Evolutionary conservation across 2,329 filamentous ascomycete genomes (phyloP), one percentile per base, ranked within the genome.

Genomic region (Beauveria medogensis): DNA sequence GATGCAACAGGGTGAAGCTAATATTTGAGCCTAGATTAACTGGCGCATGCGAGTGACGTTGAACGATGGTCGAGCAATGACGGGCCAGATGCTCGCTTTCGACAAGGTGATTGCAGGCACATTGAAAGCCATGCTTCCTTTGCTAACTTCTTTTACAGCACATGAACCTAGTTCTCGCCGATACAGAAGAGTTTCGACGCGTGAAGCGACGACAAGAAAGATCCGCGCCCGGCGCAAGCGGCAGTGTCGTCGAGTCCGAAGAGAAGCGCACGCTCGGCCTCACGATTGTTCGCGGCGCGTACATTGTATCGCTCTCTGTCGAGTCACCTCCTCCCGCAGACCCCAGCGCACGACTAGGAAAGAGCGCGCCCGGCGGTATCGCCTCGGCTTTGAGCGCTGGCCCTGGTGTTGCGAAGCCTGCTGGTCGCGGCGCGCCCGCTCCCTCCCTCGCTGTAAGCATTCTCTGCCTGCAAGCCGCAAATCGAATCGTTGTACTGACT

Each of bases 111-210:
- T 68, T 62, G 10, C 57, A 16, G 20, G 34, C 68, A 69, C 10
- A 40, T 41, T 28, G 5, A 20, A 47, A 12, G 43, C 18, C 20
- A 68, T 52, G 10, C 10, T 37, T 7, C 44, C 57, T 48, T 52
- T 55, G 41, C 63, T 63, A 43, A 64, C 62, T 16, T 16, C 10
- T 7, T 10, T 8, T 59, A 55, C 66, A 96, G 92, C 94, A 99
- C 77, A 99, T 99, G 94, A 99, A 99, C 76, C 85, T 99, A 66
- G 94, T 99, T 64, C 89, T 99, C 65, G 94, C 93, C 77, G 94
- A 99, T 72, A 97, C 94, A 67, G 94, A 99, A 83, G 93, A 97
- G 76, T 97, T 96, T 77, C 90, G 92, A 74, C 89, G 89, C 72
- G 88, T 93, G 64, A 95, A 94, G 80, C 85, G 90, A 76, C 93